phyloP scores from a whole-genome alignment of 1,284 basidiomycete genomes.

The Microbotryomycetes sp. region DNA sequence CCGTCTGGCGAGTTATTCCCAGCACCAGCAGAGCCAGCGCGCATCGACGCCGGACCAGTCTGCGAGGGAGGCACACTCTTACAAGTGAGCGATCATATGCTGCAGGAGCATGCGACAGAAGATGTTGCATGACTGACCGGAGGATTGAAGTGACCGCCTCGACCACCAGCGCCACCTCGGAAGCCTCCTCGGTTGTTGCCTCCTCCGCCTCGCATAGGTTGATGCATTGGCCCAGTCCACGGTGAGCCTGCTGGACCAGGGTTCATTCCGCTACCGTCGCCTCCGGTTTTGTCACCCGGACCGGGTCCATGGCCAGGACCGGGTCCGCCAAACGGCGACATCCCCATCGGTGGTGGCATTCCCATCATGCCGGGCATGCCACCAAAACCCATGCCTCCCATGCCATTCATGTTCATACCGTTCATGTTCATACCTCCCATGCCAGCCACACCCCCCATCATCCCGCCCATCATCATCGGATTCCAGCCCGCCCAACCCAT shows the following conservation, averaged over 20 bases:
- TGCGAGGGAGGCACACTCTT: neutral
- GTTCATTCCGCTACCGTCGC: neutral
- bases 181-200: conserved; percentile 1
- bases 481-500: conserved; percentile 43
- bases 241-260: neutral
- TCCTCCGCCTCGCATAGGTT: conserved; percentile 8
- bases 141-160: conserved; percentile 12
- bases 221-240: conserved; percentile 26
- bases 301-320: neutral
- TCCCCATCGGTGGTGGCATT: neutral
- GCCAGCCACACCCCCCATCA: conserved; percentile 9
- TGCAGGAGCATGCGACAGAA: neutral
- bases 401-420: conserved; percentile 26
- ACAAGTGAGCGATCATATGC: neutral
- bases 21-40: neutral
- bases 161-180: neutral
- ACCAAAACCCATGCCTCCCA: conserved; percentile 43
- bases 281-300: neutral
- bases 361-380: conserved; percentile 43
- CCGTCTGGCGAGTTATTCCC: conserved; percentile 4
- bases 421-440: conserved; percentile 37
- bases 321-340: neutral
- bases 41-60: conserved; percentile 28
- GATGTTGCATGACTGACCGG: conserved; percentile 14
- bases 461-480: conserved; percentile 35